These are phyloP conservation scores for Volutella citrinella DNA, from an alignment of 2,329 filamentous ascomycete species.

Conservation along the genomic window DNA sequence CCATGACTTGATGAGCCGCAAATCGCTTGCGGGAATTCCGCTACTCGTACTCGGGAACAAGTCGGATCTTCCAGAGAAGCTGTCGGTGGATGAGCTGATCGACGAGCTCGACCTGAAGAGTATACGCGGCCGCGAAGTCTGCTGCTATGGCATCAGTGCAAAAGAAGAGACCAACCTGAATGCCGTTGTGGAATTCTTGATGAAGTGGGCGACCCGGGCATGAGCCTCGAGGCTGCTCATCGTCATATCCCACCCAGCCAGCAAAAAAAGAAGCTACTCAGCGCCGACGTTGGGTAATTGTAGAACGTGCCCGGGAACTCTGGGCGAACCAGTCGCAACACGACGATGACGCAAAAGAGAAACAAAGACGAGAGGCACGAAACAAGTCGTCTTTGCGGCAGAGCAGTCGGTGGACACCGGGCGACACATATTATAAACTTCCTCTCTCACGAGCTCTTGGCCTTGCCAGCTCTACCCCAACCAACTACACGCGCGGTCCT, in stretches of 20 bases:
- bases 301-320: not conserved
- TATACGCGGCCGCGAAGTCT: conserved; percentile 89
- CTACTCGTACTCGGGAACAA: conserved; percentile 96
- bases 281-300: conserved; percentile 1
- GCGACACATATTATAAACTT: conserved; percentile 30
- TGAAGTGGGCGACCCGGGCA: conserved; percentile 78
- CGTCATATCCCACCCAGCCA: not conserved
- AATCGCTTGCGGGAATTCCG: conserved; percentile 82
- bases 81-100: conserved; percentile 93
- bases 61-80: conserved; percentile 86
- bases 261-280: too few relatives aligned
- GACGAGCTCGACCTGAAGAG: conserved; percentile 86
- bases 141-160: conserved; percentile 97
- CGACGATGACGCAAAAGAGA: not conserved
- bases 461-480: conserved; percentile 21
- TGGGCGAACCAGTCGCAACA: too few relatives aligned
- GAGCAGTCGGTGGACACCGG: conserved; percentile 19
- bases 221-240: conserved; percentile 11
- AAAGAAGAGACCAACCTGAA: conserved; percentile 99
- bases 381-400: conserved; percentile 13
- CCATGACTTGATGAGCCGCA: conserved; percentile 81
- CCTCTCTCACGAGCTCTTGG: conserved; percentile 35
- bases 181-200: conserved; percentile 93
- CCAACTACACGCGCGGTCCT: conserved; percentile 19
- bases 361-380: conserved; percentile 10